These are phyloP conservation scores for Ilyonectria robusta DNA, from an alignment of 2,329 filamentous ascomycete species.

Conservation along the genomic window DNA sequence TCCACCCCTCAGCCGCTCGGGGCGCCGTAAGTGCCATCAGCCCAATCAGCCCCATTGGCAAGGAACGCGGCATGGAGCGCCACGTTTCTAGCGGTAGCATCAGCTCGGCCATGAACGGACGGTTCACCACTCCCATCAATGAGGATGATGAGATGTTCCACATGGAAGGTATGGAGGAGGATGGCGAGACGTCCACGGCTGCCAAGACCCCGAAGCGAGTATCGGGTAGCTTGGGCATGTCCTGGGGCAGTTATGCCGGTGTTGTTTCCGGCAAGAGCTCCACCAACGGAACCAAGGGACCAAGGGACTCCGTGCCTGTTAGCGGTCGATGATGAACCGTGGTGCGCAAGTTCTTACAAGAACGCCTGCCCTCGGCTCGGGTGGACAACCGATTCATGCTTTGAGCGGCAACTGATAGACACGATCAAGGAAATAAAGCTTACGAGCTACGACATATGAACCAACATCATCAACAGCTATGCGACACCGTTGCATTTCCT, in stretches of 20 bases:
- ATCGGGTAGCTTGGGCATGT: conserved; percentile 60
- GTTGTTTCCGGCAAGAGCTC: conserved; percentile 50
- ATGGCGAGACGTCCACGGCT: conserved; percentile 64
- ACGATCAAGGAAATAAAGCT: conserved; percentile 36
- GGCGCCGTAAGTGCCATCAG: conserved; percentile 57
- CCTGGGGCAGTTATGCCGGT: conserved; percentile 60
- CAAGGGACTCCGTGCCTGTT: conserved; percentile 48
- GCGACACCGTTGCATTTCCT: conserved; percentile 38
- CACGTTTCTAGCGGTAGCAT: conserved; percentile 73
- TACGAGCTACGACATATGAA: conserved; percentile 42
- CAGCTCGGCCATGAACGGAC: conserved; percentile 66
- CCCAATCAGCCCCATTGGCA: conserved; percentile 56
- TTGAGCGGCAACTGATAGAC: conserved; percentile 36
- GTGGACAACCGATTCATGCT: conserved; percentile 16
- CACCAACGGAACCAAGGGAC: conserved; percentile 48
- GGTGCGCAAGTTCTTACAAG: not conserved
- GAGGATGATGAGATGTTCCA: conserved; percentile 76
- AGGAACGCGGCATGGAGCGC: conserved; percentile 64
- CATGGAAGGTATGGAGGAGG: conserved; percentile 74
- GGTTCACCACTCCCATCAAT: conserved; percentile 76
- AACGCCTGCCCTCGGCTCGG: not conserved
- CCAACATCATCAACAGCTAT: conserved; percentile 22
- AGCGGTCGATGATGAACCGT: conserved; percentile 49
- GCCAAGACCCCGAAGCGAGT: conserved; percentile 64
- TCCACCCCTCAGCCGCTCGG: conserved; percentile 64